Base-by-base conservation (phyloP, 148 eudicot genomes). In the Amaranthus hypochondriacus region DNA sequence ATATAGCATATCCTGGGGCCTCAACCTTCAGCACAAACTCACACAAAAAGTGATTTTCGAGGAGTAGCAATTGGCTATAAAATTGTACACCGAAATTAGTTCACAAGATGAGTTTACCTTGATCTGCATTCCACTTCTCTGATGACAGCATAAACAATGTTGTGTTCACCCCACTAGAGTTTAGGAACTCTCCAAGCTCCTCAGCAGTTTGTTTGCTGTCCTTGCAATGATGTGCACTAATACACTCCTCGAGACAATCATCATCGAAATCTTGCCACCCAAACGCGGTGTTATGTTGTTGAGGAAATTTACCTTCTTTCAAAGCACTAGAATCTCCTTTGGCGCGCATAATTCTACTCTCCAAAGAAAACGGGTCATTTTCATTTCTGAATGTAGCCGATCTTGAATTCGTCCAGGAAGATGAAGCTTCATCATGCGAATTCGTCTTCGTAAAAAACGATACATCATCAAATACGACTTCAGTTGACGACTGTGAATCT, bases 131-230 rank as follows among this genome's bases (percentile, higher is more conserved):
- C 78, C 78, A 74, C 5, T 48, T 56, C 4, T 75, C 78, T 4
- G 82, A 44, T n/a, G 78, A 15, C 50, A 57, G 71, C 5, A 39
- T 39, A 21, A 7, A 68, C 10, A 73, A 12, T 62, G 61, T 56
- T 28, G 73, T 68, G 73, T 68, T 66, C 56, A 78, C 52, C 50
- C 71, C 78, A 68, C 62, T 58, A 2, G 72, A 70, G 49, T 61
- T 63, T 56, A 79, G 78, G 42, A 79, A 75, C 75, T 70, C 78
- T 44, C 70, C 67, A 42, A 79, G 72, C 28, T 53, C 72, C 57
- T 70, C 68, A 14, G 55, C 15, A 64, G 59, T 21, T 51, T 64
- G 59, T 65, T 56, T 61, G n/a, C 9, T 58, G 10, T 67, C 77
- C 8, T 52, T 62, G 48, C 5, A 15, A 47, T 73, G 46, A 66